These are phyloP conservation scores for Lathyrus aphaca DNA, from an alignment of 306 rosid species.

Conservation along the genomic window DNA sequence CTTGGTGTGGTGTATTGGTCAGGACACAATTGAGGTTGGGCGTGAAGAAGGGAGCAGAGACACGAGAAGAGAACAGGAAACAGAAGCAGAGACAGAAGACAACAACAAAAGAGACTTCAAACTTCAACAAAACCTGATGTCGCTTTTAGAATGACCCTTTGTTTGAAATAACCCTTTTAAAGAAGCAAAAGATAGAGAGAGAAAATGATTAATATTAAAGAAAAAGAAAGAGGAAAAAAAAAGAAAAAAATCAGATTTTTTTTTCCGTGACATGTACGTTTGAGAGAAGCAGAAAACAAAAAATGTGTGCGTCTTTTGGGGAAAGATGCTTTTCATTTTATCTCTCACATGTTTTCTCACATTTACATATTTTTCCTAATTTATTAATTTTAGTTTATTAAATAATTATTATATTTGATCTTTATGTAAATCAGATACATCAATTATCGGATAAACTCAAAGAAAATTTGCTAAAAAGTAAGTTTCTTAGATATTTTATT, in stretches of 20 bases:
- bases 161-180: slow-evolving; percentile 12
- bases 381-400: too few relatives aligned
- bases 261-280: not conserved
- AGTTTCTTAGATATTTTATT: too few relatives aligned
- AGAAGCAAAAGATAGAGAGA: not conserved
- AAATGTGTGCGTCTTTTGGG: not conserved
- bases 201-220: not conserved
- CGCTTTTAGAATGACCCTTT: slow-evolving; percentile 5
- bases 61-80: not conserved
- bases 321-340: not conserved
- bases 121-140: slow-evolving; percentile 28
- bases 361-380: too few relatives aligned
- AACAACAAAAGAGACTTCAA: slow-evolving; percentile 35
- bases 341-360: not conserved
- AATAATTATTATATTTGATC: too few relatives aligned
- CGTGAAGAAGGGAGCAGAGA: slow-evolving; percentile 13
- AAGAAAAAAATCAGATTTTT: not conserved
- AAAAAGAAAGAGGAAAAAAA: not conserved
- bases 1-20: not conserved
- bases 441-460: too few relatives aligned
- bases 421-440: too few relatives aligned
- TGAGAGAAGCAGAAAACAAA: not conserved
- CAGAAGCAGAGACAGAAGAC: not conserved
- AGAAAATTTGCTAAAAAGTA: too few relatives aligned
- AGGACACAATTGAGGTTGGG: slow-evolving; percentile 23